Evolutionary conservation across 345 rosid species (phyloP), one percentile per base, ranked within the genome.

Genomic region (Bretschneidera sinensis): DNA sequence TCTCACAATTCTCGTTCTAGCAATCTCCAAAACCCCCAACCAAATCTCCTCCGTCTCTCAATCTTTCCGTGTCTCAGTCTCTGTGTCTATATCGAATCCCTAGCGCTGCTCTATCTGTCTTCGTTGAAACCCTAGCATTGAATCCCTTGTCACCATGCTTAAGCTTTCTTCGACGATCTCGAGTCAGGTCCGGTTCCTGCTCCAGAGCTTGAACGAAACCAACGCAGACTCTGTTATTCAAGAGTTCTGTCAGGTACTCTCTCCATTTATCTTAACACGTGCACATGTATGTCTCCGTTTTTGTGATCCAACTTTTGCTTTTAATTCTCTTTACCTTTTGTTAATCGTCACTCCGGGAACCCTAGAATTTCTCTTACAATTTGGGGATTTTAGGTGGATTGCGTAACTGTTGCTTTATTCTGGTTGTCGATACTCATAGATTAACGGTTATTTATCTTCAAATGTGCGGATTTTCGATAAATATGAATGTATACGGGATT

Each of bases 111-210:
- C 16, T 11, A 5, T 39, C n/a, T n/a, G n/a, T 49, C 43, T 22
- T 24, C 24, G 24, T n/a, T n/a, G n/a, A 66, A 67, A 25, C 62
- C 81, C 74, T 72, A 60, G 59, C 55, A 28, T 51, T 48, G 35
- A 9, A 20, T 66, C 49, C 13, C 52, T 54, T 58, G 50, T 62
- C 60, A 59, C 78, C 78, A 87, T 92, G 95, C 70, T 74, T 9
- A 61, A 70, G 60, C 62, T 70, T 48, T 76, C 92, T 28, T 74
- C 84, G 21, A 68, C 77, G 48, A 60, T 88, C 64, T 64, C 86
- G 25, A 64, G 69, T 21, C 89, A 88, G 76, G 76, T 84, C 75
- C 92, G 92, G 63, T 87, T 83, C 85, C 53, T 85, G 73, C 81
- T 94, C 45, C 78, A 70, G 52, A 69, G 75, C 70, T 63, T 80